Conservation (phyloP, 2,329 filamentous ascomycete species). For the Chaetomium olivaceum region DNA sequence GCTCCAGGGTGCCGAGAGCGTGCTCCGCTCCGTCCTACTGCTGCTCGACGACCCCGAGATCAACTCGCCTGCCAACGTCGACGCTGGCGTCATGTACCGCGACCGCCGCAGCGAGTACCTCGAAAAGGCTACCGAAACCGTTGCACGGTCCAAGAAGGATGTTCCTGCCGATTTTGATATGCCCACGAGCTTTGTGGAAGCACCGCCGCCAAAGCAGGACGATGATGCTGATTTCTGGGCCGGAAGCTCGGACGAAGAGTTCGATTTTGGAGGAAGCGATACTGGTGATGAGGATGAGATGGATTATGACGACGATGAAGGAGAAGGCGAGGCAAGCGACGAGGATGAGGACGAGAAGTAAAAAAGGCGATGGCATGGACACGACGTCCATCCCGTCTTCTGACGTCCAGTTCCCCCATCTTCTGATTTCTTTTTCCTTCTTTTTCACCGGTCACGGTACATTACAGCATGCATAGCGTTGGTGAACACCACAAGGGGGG, state of each 20-base stretch:
- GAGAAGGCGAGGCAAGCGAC: slow-evolving; percentile 46
- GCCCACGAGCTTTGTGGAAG: slow-evolving; percentile 70
- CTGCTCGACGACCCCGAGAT: slow-evolving; percentile 93
- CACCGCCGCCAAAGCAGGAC: slow-evolving; percentile 60
- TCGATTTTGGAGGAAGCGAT: slow-evolving; percentile 77
- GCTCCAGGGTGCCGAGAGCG: slow-evolving; percentile 89
- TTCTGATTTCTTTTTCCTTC: slow-evolving; percentile 3
- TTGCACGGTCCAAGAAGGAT: slow-evolving; percentile 73
- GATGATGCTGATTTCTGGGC: slow-evolving; percentile 83
- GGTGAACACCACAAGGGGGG: slow-evolving; percentile 16
- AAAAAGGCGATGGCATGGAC: neutral
- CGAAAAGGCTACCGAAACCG: slow-evolving; percentile 65
- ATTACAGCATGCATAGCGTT: slow-evolving; percentile 28
- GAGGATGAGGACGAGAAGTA: slow-evolving; percentile 33
- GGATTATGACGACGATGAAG: slow-evolving; percentile 60
- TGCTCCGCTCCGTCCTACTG: slow-evolving; percentile 87
- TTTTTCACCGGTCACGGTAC: neutral
- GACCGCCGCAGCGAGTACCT: slow-evolving; percentile 72
- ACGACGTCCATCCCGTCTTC: neutral
- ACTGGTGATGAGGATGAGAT: slow-evolving; percentile 60
- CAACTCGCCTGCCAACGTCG: slow-evolving; percentile 90
- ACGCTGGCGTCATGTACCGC: slow-evolving; percentile 83
- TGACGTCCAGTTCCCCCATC: neutral
- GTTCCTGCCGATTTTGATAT: slow-evolving; percentile 79
- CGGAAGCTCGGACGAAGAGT: slow-evolving; percentile 68